phyloP scores from a whole-genome alignment of 2,329 filamentous ascomycete genomes.

The Chrysoporthe cubensis region DNA sequence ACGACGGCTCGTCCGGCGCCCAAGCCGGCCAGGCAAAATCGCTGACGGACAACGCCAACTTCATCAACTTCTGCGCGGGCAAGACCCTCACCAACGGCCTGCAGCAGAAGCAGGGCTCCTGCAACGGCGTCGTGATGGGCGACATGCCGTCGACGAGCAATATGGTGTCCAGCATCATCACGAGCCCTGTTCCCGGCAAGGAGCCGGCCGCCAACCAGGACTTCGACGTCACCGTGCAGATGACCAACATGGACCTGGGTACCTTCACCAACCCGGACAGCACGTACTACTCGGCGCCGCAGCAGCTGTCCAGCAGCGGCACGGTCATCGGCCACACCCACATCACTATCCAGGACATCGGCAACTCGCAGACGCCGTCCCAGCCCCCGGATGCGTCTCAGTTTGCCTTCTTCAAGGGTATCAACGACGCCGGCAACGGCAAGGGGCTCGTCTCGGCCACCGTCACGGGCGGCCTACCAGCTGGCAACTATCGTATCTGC shows the following conservation, averaged over 20 bases:
- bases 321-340: conserved; percentile 62
- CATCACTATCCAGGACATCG: conserved; percentile 61
- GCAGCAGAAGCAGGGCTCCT: conserved; percentile 62
- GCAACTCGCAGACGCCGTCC: conserved; percentile 54
- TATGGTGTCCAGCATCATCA: conserved; percentile 62
- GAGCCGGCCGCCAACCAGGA: conserved; percentile 43
- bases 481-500: conserved; percentile 44
- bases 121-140: conserved; percentile 67
- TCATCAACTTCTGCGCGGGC: conserved; percentile 65
- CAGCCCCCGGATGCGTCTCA: conserved; percentile 55
- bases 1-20: conserved; percentile 28
- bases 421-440: conserved; percentile 40
- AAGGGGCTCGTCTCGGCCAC: conserved; percentile 38
- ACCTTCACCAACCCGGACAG: conserved; percentile 63
- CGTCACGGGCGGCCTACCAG: conserved; percentile 41
- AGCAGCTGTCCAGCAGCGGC: conserved; percentile 44
- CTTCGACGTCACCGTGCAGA: conserved; percentile 58
- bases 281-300: conserved; percentile 64
- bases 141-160: conserved; percentile 57
- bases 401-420: conserved; percentile 45
- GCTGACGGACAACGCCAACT: conserved; percentile 50
- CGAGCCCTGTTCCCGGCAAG: conserved; percentile 52
- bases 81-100: conserved; percentile 62
- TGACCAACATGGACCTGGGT: conserved; percentile 57
- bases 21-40: conserved; percentile 24